Evolutionary conservation across 345 rosid species (phyloP), one percentile per base, ranked within the genome.

Genomic region (Gynandropsis gynandra): DNA sequence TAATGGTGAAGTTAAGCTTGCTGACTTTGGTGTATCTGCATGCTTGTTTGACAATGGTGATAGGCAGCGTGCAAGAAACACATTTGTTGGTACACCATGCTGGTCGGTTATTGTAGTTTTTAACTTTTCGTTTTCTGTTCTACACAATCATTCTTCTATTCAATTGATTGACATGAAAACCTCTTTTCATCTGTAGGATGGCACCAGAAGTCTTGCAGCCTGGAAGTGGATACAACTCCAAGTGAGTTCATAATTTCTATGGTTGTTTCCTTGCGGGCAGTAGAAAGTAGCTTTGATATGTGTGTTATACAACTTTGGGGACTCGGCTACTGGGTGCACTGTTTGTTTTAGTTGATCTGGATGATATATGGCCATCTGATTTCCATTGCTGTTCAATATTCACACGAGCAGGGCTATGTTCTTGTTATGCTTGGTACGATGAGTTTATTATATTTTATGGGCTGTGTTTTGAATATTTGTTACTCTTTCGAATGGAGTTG

Each of bases 141-240:
- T 52, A 46, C 44, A 36, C 32, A 40, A 27, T 47, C 41, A 24
- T 19, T 47, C 14, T 48, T 24, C 4, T 36, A 11, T 54, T 47
- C 56, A 24, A 8, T 24, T 41, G 15, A 5, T 27, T 59, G 17
- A 15, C 51, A 42, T 52, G 47, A 11, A 47, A 9, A 27, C 40
- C 40, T 63, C 39, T 64, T 60, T 50, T 57, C 20, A 46, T 59
- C 65, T 68, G 50, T 77, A 93, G 99, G 99, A 93, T 88, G 95
- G 99, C 99, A 37, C 99, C 97, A 0, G 99, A 93, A 74, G 99
- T 93, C 27, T 70, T 93, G 72, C 99, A 93, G 82, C 97, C 90
- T 15, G 95, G 92, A 63, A 80, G 87, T 66, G 97, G 99, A 74
- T 93, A 93, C 64, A 80, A 93, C 77, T 88, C 89, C 63, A 93